Conservation (phyloP, 352 stramenopile species). For the Pythium coloratum region DNA sequence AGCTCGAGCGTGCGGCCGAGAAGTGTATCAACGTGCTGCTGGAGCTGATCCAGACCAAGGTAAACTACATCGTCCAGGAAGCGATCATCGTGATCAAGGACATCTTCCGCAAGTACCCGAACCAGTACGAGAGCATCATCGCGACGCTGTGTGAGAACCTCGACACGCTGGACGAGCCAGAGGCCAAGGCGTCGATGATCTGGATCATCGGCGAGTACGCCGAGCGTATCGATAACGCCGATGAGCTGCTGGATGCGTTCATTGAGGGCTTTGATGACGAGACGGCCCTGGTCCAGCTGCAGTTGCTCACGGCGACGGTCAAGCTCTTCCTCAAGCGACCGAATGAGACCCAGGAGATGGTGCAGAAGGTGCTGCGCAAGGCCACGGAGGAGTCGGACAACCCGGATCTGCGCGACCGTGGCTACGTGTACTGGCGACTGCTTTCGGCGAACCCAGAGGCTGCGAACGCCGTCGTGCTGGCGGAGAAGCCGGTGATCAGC, state of each 20-base stretch:
- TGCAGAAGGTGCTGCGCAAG: constrained; percentile 97
- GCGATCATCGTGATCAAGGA: constrained; percentile 99
- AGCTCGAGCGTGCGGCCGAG: constrained; percentile 97
- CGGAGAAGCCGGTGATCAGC: constrained; percentile 99
- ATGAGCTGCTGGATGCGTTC: constrained; percentile 99
- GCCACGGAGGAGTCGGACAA: constrained; percentile 98
- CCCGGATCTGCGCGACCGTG: constrained; percentile 97
- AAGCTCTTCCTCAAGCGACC: constrained; percentile 99
- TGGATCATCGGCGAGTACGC: constrained; percentile 99
- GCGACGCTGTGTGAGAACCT: constrained; percentile 98
- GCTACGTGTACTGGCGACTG: constrained; percentile 99
- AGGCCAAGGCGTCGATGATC: constrained; percentile 99
- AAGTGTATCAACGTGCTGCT: constrained; percentile 99
- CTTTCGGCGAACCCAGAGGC: constrained; percentile 98
- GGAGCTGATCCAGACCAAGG: constrained; percentile 99
- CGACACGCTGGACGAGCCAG: constrained; percentile 98
- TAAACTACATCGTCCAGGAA: constrained; percentile 99
- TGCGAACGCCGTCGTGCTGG: constrained; percentile 97
- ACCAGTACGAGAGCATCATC: constrained; percentile 99
- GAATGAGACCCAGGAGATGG: constrained; percentile 94
- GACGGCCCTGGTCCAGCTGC: constrained; percentile 95
- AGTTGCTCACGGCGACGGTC: constrained; percentile 98
- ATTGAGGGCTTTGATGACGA: constrained; percentile 99
- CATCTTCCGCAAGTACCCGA: constrained; percentile 99
- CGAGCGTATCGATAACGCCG: constrained; percentile 99